Evolutionary conservation across 192 early-diverging fungal species (phyloP).

Genomic region (Coemansia sp.): DNA sequence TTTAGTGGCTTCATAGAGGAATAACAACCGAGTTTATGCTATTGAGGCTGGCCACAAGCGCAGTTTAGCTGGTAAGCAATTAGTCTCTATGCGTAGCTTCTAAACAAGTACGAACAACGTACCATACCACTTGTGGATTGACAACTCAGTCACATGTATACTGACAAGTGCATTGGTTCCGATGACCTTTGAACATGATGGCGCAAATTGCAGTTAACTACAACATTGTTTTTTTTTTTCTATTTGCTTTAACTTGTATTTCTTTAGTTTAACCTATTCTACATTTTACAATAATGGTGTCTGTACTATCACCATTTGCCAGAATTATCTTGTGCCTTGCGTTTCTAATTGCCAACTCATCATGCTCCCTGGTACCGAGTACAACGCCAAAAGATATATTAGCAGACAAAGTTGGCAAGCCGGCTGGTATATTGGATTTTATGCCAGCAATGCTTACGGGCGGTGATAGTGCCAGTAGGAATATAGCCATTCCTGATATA

Average conservation of each 20-base stretch:
- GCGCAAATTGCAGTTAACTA: not conserved
- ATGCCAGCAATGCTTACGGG: not conserved
- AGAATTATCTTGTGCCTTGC: not conserved
- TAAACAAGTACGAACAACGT: not conserved
- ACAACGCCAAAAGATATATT: not conserved
- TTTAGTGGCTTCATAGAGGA: no score
- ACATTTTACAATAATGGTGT: not conserved
- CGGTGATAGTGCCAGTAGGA: not conserved
- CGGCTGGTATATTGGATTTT: not conserved
- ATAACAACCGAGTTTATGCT: no score
- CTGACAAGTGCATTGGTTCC: not conserved
- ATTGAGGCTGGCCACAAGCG: constrained; percentile 21
- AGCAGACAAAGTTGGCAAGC: not conserved
- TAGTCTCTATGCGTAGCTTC: not conserved
- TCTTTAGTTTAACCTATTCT: not conserved
- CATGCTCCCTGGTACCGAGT: not conserved
- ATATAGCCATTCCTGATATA: not conserved
- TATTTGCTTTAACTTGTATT: not conserved
- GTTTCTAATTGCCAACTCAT: not conserved
- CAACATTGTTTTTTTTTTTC: not conserved
- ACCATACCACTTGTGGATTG: not conserved
- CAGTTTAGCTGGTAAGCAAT: constrained; percentile 28
- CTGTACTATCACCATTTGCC: not conserved
- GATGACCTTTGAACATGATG: not conserved
- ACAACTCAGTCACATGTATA: not conserved